Conservation (phyloP, 202 grass and related monocot genomes). For the Setaria viridis region DNA sequence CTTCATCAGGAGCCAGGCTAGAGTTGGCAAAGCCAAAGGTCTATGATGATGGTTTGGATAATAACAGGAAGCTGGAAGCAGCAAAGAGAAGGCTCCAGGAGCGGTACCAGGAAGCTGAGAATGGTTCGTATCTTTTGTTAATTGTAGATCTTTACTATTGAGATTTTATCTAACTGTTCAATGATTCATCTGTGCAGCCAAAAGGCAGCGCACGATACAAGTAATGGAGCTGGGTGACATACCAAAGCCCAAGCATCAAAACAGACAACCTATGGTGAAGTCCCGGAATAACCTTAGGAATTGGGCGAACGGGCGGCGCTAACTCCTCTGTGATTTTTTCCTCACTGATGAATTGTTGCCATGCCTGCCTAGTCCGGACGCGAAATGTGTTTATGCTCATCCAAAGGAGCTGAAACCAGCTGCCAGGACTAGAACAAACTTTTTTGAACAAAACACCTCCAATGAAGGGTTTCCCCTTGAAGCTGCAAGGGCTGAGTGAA, state of each 20-base stretch:
- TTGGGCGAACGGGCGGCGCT: slow-evolving; percentile 55
- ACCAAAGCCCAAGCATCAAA: slow-evolving; percentile 76
- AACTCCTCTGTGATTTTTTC: slow-evolving; percentile 34
- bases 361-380: slow-evolving; percentile 27
- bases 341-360: slow-evolving; percentile 48
- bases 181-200: slow-evolving; percentile 58
- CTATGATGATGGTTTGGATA: slow-evolving; percentile 71
- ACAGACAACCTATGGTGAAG: slow-evolving; percentile 55
- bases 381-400: not conserved
- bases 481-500: slow-evolving; percentile 33
- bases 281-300: slow-evolving; percentile 65
- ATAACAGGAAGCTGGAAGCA: slow-evolving; percentile 66
- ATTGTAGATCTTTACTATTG: slow-evolving; percentile 22
- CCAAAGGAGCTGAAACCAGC: slow-evolving; percentile 38
- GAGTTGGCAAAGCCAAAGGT: slow-evolving; percentile 60
- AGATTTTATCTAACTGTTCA: slow-evolving; percentile 38
- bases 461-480: slow-evolving; percentile 27
- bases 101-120: slow-evolving; percentile 89
- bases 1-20: slow-evolving; percentile 46
- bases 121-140: slow-evolving; percentile 55
- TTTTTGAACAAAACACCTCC: slow-evolving; percentile 53
- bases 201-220: slow-evolving; percentile 90
- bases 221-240: slow-evolving; percentile 92
- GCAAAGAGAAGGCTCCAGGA: slow-evolving; percentile 90
- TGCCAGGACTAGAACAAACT: slow-evolving; percentile 35